Evolutionary conservation across 129 eudicot species (phyloP).

Genomic region (Saussurea involucrata): DNA sequence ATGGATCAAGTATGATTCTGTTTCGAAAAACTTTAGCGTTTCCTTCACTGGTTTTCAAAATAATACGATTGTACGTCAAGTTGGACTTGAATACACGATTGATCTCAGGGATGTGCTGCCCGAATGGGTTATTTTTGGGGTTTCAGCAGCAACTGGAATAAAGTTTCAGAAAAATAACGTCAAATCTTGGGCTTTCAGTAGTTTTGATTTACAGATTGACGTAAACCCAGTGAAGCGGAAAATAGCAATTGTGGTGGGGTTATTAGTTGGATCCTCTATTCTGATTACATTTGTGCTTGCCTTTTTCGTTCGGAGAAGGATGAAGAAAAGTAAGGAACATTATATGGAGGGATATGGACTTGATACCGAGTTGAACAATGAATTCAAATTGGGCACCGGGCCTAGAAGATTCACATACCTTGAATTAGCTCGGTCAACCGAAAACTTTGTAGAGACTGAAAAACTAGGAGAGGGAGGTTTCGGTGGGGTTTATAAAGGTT

Average conservation of each 20-base stretch:
- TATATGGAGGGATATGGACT: background rate
- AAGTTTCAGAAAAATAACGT: conserved; percentile 5
- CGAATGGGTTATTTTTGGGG: conserved; percentile 28
- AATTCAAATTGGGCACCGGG: conserved; percentile 25
- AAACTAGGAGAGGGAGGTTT: conserved; percentile 44
- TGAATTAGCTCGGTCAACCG: conserved; percentile 22
- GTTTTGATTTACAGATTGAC: background rate
- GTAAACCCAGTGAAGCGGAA: background rate
- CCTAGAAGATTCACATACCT: conserved; percentile 32
- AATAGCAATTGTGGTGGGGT: background rate
- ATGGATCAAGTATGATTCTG: conserved; percentile 32
- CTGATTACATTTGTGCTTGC: background rate
- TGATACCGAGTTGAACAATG: background rate
- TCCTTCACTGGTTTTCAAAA: conserved; percentile 19
- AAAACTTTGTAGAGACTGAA: conserved; percentile 11
- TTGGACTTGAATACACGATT: conserved; percentile 18
- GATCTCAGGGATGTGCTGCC: conserved; percentile 26
- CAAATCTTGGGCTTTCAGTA: conserved; percentile 31
- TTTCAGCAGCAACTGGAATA: conserved; percentile 28
- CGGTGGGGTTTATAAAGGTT: background rate
- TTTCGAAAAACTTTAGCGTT: conserved; percentile 15
- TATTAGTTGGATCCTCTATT: conserved; percentile 10
- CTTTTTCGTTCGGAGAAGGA: conserved; percentile 7
- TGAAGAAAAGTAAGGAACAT: background rate
- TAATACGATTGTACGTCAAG: background rate